A percentile compares a stretch with the other conserved stretches of the same genome.
phyloP scores from a whole-genome alignment of 179 eudicot species.

The Nepenthes alata region DNA sequence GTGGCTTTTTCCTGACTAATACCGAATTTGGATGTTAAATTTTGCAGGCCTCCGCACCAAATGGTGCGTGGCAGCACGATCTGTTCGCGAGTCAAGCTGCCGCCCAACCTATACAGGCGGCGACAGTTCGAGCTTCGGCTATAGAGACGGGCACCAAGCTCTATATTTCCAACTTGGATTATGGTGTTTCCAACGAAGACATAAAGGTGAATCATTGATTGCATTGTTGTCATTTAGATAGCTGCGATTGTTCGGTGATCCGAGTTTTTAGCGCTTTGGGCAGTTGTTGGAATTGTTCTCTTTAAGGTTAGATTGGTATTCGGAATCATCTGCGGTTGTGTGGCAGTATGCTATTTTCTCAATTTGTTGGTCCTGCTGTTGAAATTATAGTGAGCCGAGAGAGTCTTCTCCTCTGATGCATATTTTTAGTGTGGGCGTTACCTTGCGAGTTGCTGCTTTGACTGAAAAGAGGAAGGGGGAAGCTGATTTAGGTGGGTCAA shows the following conservation, averaged over 20 bases:
- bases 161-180: conserved; percentile 41
- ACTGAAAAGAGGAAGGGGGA: too few relatives aligned
- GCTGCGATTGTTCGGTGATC: background rate
- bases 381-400: background rate
- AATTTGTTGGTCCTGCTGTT: too few relatives aligned
- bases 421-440: background rate
- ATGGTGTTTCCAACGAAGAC: conserved; percentile 43
- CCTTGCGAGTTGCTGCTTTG: background rate
- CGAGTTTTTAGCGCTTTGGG: background rate
- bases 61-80: conserved; percentile 39
- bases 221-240: background rate
- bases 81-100: conserved; percentile 25
- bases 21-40: background rate
- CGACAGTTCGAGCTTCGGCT: conserved; percentile 8
- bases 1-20: background rate
- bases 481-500: too few relatives aligned
- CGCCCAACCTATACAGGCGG: conserved; percentile 10
- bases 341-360: background rate
- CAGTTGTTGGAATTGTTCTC: background rate
- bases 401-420: background rate
- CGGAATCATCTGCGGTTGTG: too few relatives aligned
- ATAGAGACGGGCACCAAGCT: conserved; percentile 38
- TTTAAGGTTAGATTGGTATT: background rate
- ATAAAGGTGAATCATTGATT: conserved; percentile 23
- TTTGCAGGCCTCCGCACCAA: conserved; percentile 29